A percentile compares a stretch with the other conserved stretches of the same genome.
These are phyloP conservation scores for Vitis cinerea DNA, from an alignment of 164 flowering plant species.

Conservation along the genomic window DNA sequence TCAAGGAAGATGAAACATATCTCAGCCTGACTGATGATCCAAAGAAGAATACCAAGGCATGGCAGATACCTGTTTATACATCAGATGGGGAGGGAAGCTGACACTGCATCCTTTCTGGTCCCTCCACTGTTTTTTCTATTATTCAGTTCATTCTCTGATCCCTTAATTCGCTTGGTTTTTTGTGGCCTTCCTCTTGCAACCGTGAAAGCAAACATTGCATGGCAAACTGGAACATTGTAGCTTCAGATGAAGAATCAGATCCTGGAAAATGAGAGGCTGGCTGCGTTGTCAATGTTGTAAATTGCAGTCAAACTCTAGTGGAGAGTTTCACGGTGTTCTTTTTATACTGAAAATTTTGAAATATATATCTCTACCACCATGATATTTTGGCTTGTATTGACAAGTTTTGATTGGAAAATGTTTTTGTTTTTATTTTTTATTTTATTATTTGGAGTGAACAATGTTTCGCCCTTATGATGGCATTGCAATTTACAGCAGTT, in stretches of 20 bases:
- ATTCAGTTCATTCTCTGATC: neutral
- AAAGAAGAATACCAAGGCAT: constrained; percentile 84
- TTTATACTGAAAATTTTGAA: no score
- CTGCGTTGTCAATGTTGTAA: neutral
- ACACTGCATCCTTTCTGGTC: constrained; percentile 2
- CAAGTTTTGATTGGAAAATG: no score
- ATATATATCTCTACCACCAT: no score
- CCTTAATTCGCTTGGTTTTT: neutral
- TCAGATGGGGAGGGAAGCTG: constrained; percentile 49
- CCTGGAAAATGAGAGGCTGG: neutral
- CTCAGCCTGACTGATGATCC: constrained; percentile 89
- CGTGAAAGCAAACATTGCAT: neutral
- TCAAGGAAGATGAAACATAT: constrained; percentile 70
- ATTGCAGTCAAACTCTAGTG: neutral
- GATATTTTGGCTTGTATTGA: no score
- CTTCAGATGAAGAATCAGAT: neutral
- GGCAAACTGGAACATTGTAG: neutral
- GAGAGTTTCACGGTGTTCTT: no score
- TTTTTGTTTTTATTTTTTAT: no score
- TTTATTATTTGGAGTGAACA: no score
- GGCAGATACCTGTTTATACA: constrained; percentile 87
- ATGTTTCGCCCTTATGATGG: no score
- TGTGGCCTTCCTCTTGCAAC: neutral
- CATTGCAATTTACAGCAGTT: no score
- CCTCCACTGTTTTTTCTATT: neutral